Base-by-base conservation (phyloP, 2,329 filamentous ascomycete genomes). In the Hymenoscyphus occultus region DNA sequence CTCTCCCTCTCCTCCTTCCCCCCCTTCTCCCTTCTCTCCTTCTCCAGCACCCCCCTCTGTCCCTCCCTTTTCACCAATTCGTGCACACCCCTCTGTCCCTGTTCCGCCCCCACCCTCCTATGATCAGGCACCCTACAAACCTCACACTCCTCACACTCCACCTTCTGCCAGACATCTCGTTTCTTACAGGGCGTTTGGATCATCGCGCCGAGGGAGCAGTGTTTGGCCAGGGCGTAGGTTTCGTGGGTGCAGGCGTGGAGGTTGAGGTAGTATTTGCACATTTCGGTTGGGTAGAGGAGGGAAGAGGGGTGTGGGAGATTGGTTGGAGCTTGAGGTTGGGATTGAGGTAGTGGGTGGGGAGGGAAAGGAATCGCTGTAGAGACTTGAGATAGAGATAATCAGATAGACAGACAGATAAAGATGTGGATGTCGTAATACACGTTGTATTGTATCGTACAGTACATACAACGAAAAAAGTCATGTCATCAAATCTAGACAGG, bases 211-310 rank as follows among this genome's bases (percentile, higher is more conserved):
- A 62, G 31, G 4, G 66, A 32, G 51, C 74, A 76, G 65, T 71
- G 72, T 62, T 73, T 74, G 5, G 68, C 74, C 0, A 75, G 62
- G 0, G 73, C 72, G 60, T 72, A 70, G 14, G 67, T 71, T 22
- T 62, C 64, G 61, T 74, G 72, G 28, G 70, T 69, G 63, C 74
- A 76, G 42, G 64, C 65, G 63, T 73, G 73, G 10, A 65, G 56
- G 63, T 76, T 72, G n/a, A 68, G 65, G 65, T 76, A 76, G 65
- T 68, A 75, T 32, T 72, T 57, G 45, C 73, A 75, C 73, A 75
- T 75, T 9, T n/a, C 70, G 63, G 16, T 16, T 28, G 1, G 6
- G 13, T 5, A 12, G 35, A n/a, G 12, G 3, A 10, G 28, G 5
- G 39, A 48, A 19, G n/a, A 48, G 1, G 40, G 42, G 2, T 9